Conservation (phyloP, 2,329 filamentous ascomycete genomes). For the Botrytis byssoidea region DNA sequence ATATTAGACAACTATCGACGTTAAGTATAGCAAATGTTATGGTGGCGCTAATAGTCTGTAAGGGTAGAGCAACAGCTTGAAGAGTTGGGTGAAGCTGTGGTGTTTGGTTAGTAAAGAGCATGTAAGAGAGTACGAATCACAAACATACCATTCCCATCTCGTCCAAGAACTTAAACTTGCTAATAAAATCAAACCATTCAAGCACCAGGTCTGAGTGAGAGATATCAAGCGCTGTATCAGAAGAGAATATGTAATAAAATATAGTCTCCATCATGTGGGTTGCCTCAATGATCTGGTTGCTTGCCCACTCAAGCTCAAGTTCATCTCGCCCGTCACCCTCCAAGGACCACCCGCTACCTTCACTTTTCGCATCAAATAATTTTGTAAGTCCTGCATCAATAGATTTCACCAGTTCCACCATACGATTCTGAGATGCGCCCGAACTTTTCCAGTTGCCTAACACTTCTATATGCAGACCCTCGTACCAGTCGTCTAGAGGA, state of each 20-base stretch:
- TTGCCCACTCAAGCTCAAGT: slow-evolving; percentile 58
- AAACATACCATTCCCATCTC: slow-evolving; percentile 52
- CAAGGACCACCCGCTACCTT: slow-evolving; percentile 47
- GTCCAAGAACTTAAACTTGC: slow-evolving; percentile 70
- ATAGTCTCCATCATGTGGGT: slow-evolving; percentile 71
- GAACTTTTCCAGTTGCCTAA: slow-evolving; percentile 10
- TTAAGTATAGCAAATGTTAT: slow-evolving; percentile 73
- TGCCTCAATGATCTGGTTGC: slow-evolving; percentile 65
- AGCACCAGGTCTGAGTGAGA: slow-evolving; percentile 58
- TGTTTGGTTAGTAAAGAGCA: slow-evolving; percentile 17
- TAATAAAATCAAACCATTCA: slow-evolving; percentile 67
- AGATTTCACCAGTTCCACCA: slow-evolving; percentile 46
- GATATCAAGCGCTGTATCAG: slow-evolving; percentile 46
- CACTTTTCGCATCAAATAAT: slow-evolving; percentile 34
- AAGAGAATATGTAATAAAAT: slow-evolving; percentile 66
- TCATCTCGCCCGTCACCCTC: slow-evolving; percentile 51
- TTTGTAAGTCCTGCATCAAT: slow-evolving; percentile 50
- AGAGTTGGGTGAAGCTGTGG: slow-evolving; percentile 30
- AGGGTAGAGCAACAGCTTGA: slow-evolving; percentile 51
- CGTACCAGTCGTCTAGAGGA: slow-evolving; percentile 9
- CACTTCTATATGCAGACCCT: slow-evolving; percentile 1
- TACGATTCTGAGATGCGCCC: slow-evolving; percentile 22
- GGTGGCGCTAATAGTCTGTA: slow-evolving; percentile 68
- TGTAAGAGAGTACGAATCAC: neutral
- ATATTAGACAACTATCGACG: slow-evolving; percentile 31